Evolutionary conservation across 2,329 filamentous ascomycete species (phyloP).

Genomic region (Elsinoe perseae): DNA sequence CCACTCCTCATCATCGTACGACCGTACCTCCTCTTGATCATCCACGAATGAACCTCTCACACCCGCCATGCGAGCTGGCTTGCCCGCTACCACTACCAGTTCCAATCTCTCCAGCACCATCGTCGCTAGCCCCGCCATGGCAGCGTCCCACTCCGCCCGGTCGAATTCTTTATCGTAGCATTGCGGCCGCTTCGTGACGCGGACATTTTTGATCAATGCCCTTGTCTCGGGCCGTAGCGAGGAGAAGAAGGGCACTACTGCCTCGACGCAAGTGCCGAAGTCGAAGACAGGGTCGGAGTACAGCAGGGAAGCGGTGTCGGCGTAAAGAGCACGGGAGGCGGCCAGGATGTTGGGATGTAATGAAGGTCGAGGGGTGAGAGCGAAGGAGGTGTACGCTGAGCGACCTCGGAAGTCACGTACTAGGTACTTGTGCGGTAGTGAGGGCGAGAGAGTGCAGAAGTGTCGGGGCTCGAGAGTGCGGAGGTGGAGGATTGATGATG

Average conservation of each 20-base stretch:
- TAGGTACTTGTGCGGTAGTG: constrained; percentile 35
- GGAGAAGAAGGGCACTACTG: constrained; percentile 51
- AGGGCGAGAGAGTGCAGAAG: constrained; percentile 34
- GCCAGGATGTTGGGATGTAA: constrained; percentile 23
- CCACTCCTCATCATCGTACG: constrained; percentile 11
- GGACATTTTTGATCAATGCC: constrained; percentile 42
- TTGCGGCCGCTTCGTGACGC: constrained; percentile 49
- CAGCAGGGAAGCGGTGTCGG: constrained; percentile 49
- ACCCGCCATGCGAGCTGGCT: constrained; percentile 28
- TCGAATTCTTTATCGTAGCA: constrained; percentile 50
- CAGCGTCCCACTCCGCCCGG: constrained; percentile 47
- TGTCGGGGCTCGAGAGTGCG: constrained; percentile 37
- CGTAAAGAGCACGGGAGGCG: constrained; percentile 39
- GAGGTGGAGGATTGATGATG: constrained; percentile 33
- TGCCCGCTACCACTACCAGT: constrained; percentile 50
- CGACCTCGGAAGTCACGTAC: constrained; percentile 40
- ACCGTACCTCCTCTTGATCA: background rate
- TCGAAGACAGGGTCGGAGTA: constrained; percentile 52
- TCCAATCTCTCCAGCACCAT: constrained; percentile 35
- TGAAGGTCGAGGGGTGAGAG: constrained; percentile 29
- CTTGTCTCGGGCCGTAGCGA: constrained; percentile 48
- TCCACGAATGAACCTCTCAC: constrained; percentile 22
- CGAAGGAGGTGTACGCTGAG: constrained; percentile 48
- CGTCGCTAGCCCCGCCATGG: constrained; percentile 44
- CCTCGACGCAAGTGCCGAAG: constrained; percentile 54